A percentile compares a stretch with the other conserved stretches of the same genome.
phyloP scores from a whole-genome alignment of 257 asterid genomes.

The Cordia subcordata region DNA sequence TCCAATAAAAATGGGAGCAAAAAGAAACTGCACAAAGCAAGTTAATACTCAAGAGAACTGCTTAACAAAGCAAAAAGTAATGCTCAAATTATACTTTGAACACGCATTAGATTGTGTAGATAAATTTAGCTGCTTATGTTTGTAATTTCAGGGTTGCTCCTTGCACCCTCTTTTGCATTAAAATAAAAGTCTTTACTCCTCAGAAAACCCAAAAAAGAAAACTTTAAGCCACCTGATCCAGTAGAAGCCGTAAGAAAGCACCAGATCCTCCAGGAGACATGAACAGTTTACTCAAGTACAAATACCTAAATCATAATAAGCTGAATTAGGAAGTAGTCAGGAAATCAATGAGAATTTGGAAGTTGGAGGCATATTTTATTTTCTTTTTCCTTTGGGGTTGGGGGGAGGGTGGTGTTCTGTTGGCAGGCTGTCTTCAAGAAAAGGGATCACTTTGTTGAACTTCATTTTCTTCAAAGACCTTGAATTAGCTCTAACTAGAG shows the following conservation, averaged over 20 bases:
- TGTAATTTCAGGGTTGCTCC: no score
- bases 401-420: no score
- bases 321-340: not conserved
- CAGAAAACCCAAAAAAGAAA: no score
- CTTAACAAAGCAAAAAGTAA: conserved; percentile 1
- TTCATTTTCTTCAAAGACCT: no score
- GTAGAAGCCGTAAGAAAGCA: conserved; percentile 62
- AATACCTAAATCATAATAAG: conserved; percentile 45
- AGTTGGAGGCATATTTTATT: no score
- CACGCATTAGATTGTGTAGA: not conserved
- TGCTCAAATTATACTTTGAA: not conserved
- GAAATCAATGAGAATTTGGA: not conserved
- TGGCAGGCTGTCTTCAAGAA: no score
- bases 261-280: conserved; percentile 63
- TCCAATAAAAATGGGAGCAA: conserved; percentile 74
- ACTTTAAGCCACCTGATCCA: conserved; percentile 80
- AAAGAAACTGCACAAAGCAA: conserved; percentile 51
- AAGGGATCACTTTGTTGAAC: no score
- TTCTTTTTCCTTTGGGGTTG: no score
- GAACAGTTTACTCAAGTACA: conserved; percentile 67
- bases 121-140: no score
- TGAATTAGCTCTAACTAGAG: no score
- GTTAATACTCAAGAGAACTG: conserved; percentile 4
- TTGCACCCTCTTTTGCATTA: no score
- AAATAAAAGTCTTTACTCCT: no score